These are phyloP conservation scores for Penstemon newberryi DNA, from an alignment of 257 asterid species.

Conservation along the genomic window DNA sequence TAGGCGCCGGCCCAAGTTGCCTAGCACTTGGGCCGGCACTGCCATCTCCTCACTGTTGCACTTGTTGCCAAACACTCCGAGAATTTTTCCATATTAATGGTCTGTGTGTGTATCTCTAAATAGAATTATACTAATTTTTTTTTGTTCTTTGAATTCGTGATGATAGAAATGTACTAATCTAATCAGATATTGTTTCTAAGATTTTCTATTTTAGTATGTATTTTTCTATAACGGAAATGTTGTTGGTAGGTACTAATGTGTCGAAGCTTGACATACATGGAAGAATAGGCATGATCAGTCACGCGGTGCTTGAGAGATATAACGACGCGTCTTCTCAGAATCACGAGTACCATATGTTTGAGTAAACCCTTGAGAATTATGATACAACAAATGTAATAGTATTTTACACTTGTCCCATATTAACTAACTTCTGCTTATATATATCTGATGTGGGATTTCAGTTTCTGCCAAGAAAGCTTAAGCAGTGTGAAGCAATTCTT, in stretches of 20 bases:
- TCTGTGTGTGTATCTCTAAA: slow-evolving; percentile 5
- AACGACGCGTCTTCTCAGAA: slow-evolving; percentile 30
- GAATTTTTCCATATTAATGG: slow-evolving; percentile 62
- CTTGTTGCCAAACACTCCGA: slow-evolving; percentile 58
- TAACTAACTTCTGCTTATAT: not conserved
- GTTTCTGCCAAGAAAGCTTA: slow-evolving; percentile 54
- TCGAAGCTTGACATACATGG: slow-evolving; percentile 68
- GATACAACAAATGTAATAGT: no score
- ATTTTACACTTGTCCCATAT: not conserved
- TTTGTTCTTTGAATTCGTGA: no score
- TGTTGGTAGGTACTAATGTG: slow-evolving; percentile 40
- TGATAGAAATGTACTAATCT: no score
- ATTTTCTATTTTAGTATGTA: not conserved
- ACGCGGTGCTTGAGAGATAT: slow-evolving; percentile 52
- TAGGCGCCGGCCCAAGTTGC: no score
- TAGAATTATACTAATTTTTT: no score
- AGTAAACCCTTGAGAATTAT: slow-evolving; percentile 36
- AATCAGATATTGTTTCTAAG: not conserved
- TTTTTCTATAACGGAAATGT: not conserved
- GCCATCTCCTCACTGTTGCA: slow-evolving; percentile 50
- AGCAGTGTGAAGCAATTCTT: slow-evolving; percentile 56
- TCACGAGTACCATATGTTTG: slow-evolving; percentile 47
- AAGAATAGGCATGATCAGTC: slow-evolving; percentile 54
- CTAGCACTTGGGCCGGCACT: no score
- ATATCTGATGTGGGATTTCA: slow-evolving; percentile 13